Evolutionary conservation across 2,329 filamentous ascomycete genomes (phyloP).

Genomic region (Fusarium mexicanum): DNA sequence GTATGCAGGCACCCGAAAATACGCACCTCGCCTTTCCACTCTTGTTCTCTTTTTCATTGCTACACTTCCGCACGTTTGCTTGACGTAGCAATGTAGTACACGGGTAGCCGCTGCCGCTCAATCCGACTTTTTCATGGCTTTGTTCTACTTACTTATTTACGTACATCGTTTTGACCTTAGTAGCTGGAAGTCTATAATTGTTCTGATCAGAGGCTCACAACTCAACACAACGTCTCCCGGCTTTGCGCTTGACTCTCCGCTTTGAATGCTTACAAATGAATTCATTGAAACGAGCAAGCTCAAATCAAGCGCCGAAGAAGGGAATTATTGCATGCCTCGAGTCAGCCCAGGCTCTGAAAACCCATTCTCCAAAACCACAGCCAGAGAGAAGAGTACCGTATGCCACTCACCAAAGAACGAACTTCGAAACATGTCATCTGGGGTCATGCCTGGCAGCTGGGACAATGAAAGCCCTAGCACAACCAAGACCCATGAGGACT

Average conservation of each 20-base stretch:
- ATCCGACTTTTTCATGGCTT: background rate
- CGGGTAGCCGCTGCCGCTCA: background rate
- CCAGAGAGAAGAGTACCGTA: slow-evolving; percentile 7
- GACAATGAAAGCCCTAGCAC: background rate
- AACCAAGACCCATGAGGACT: slow-evolving; percentile 1
- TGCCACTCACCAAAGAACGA: slow-evolving; percentile 28
- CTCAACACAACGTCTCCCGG: background rate
- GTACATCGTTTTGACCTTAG: background rate
- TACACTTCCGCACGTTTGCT: background rate
- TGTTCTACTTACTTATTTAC: background rate
- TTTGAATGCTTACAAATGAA: slow-evolving; percentile 29
- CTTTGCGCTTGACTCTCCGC: slow-evolving; percentile 10
- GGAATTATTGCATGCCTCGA: background rate
- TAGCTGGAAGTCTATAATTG: background rate
- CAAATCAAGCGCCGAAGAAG: background rate
- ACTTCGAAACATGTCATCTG: slow-evolving; percentile 18
- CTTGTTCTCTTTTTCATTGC: background rate
- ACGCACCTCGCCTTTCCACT: slow-evolving; percentile 3
- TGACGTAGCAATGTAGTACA: background rate
- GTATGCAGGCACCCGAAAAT: slow-evolving; percentile 2
- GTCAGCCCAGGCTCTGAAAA: background rate
- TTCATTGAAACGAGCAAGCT: background rate
- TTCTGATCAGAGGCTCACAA: background rate
- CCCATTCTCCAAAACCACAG: slow-evolving; percentile 1
- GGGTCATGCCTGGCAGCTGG: slow-evolving; percentile 13